Percentiles rank a stretch among this genome's conserved stretches.
Conservation (phyloP, 164 flowering plant genomes). For the Hamamelis virginiana region DNA sequence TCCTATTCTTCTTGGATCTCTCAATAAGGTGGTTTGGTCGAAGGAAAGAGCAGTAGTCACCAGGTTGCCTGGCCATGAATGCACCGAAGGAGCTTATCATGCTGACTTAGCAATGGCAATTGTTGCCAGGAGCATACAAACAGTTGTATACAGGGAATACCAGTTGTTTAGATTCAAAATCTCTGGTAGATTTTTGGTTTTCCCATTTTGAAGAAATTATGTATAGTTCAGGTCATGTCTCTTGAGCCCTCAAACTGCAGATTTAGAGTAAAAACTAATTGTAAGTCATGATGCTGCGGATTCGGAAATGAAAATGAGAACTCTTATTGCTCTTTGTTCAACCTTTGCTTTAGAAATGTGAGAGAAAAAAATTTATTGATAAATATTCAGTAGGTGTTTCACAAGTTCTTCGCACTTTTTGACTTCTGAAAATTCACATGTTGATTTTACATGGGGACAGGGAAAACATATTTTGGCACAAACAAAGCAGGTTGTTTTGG, state of each 20-base stretch:
- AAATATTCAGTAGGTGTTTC: too few species aligned
- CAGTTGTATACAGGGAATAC: slow-evolving; percentile 23
- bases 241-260: not conserved
- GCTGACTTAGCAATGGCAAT: not conserved
- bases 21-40: slow-evolving; percentile 13
- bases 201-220: slow-evolving; percentile 6
- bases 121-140: slow-evolving; percentile 10
- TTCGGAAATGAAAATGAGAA: not conserved
- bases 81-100: not conserved
- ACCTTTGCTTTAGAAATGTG: not conserved
- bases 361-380: too few species aligned
- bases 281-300: slow-evolving; percentile 1
- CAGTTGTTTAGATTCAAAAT: slow-evolving; percentile 7
- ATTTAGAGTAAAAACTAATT: not conserved
- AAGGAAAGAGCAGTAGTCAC: slow-evolving; percentile 10
- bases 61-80: slow-evolving; percentile 3
- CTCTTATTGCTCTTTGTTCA: not conserved
- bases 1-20: not conserved
- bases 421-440: too few species aligned
- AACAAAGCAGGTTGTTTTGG: too few species aligned
- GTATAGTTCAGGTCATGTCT: slow-evolving; percentile 20
- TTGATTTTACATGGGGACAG: too few species aligned
- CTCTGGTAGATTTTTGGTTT: not conserved
- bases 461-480: too few species aligned
- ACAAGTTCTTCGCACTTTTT: too few species aligned